A percentile compares a stretch with the other conserved stretches of the same genome.
phyloP scores from a whole-genome alignment of 2,329 filamentous ascomycete genomes.

The Aschersonia sp. region DNA sequence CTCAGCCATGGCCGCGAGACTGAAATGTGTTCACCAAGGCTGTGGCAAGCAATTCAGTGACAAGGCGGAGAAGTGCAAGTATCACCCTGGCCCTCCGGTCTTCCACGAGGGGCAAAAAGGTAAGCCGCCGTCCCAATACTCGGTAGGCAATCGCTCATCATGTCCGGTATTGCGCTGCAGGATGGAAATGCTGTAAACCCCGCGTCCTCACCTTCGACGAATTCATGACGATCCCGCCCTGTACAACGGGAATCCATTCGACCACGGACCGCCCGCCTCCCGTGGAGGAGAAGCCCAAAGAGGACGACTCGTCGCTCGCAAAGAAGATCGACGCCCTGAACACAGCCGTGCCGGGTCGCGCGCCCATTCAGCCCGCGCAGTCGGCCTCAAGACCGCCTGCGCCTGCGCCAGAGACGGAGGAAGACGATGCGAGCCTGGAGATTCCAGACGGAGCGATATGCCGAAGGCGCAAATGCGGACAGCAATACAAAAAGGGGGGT shows the following conservation, averaged over 20 bases:
- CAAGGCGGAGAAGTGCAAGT: conserved; percentile 68
- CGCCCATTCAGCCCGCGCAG: conserved; percentile 26
- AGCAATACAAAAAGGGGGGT: conserved; percentile 45
- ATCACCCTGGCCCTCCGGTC: conserved; percentile 84
- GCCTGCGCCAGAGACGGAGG: conserved; percentile 63
- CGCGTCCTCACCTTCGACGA: conserved; percentile 96
- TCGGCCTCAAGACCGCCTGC: conserved; percentile 38
- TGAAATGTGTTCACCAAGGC: conserved; percentile 92
- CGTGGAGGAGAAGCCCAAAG: conserved; percentile 41
- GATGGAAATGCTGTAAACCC: conserved; percentile 98
- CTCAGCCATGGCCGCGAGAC: conserved; percentile 36
- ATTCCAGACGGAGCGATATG: conserved; percentile 65
- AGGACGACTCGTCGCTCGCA: conserved; percentile 25
- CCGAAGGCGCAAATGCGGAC: conserved; percentile 61
- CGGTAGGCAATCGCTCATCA: background rate
- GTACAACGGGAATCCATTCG: conserved; percentile 84
- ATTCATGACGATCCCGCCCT: conserved; percentile 84
- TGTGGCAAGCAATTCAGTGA: conserved; percentile 83
- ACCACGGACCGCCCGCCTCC: conserved; percentile 59
- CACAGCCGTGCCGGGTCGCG: conserved; percentile 20
- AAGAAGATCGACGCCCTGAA: conserved; percentile 39
- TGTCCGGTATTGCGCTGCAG: conserved; percentile 27
- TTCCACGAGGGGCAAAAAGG: conserved; percentile 99
- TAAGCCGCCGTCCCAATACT: conserved; percentile 21
- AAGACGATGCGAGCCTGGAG: conserved; percentile 63